These are phyloP conservation scores for Aspergillus brasiliensis DNA, from an alignment of 2,329 filamentous ascomycete genomes.

Conservation along the genomic window DNA sequence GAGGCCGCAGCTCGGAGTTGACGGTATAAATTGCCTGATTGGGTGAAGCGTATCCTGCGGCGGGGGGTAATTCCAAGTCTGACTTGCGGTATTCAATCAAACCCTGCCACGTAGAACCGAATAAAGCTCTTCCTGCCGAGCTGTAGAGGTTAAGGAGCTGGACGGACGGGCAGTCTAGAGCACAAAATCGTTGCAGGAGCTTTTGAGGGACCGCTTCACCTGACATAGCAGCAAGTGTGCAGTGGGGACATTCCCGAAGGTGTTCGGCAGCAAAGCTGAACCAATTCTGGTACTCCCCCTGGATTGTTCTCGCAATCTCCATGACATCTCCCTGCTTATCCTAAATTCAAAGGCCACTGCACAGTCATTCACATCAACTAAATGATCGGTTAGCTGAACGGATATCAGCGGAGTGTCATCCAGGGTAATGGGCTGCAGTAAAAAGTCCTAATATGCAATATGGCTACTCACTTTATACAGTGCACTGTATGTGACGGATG, in stretches of 20 bases:
- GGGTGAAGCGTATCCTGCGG: background rate
- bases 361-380: too few species aligned
- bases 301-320: slow-evolving; percentile 21
- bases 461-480: too few species aligned
- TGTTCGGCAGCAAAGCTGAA: slow-evolving; percentile 14
- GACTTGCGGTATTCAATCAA: background rate
- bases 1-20: background rate
- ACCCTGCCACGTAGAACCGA: background rate
- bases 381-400: too few species aligned
- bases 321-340: slow-evolving; percentile 20
- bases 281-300: slow-evolving; percentile 19
- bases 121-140: background rate
- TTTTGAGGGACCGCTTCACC: background rate
- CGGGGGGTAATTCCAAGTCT: background rate
- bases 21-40: slow-evolving; percentile 5
- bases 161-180: background rate
- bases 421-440: too few species aligned
- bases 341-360: too few species aligned
- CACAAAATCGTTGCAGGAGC: background rate
- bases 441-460: too few species aligned
- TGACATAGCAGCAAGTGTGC: background rate
- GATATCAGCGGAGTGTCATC: too few species aligned
- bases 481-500: too few species aligned
- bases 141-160: slow-evolving; percentile 8
- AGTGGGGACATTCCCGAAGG: slow-evolving; percentile 4